A percentile compares a stretch with the other conserved stretches of the same genome.
These are phyloP conservation scores for Erodium moschatum DNA, from an alignment of 441 rosid species.

Conservation along the genomic window DNA sequence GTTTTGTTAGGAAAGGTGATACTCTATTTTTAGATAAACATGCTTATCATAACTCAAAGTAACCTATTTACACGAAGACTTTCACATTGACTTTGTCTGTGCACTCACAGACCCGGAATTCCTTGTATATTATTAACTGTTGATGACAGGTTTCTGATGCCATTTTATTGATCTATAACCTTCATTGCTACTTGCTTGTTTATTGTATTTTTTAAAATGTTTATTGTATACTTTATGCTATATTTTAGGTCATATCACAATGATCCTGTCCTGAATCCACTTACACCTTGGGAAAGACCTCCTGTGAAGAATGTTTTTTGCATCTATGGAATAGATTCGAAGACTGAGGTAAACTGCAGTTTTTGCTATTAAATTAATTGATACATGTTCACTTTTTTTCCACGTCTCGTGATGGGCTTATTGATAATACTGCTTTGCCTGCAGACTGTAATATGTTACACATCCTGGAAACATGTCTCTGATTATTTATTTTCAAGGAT, in stretches of 20 bases:
- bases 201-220: neutral
- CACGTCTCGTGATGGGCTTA: neutral
- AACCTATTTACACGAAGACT: neutral
- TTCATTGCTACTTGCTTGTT: neutral
- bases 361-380: neutral
- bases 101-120: neutral
- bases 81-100: neutral
- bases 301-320: constrained; percentile 91
- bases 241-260: constrained; percentile 72
- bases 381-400: neutral
- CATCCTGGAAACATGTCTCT: neutral
- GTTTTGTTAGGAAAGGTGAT: neutral
- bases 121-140: neutral
- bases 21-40: neutral
- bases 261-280: constrained; percentile 88
- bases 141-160: neutral
- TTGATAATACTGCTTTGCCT: constrained; percentile 4
- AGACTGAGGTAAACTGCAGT: constrained; percentile 63
- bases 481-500: too few species aligned
- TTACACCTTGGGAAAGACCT: constrained; percentile 97
- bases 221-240: constrained; percentile 9
- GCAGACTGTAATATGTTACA: neutral
- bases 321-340: constrained; percentile 77
- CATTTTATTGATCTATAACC: neutral
- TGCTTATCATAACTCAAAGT: neutral